Percentiles rank a stretch among this genome's conserved stretches.
phyloP scores from a whole-genome alignment of 2,329 filamentous ascomycete genomes.

The Knoxdaviesia capensis region DNA sequence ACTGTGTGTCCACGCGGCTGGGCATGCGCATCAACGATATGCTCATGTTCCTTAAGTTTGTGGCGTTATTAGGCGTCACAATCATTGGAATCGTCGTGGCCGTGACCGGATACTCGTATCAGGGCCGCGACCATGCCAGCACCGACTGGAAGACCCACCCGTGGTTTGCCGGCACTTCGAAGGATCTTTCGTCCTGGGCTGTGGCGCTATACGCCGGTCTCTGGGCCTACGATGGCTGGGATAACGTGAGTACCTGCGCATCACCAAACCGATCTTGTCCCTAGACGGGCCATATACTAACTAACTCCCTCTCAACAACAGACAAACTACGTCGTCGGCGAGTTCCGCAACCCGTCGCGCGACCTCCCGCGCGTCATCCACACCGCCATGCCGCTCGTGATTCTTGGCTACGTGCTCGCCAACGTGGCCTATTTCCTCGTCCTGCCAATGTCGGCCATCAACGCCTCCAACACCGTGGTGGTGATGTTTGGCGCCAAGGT shows the following conservation, averaged over 20 bases:
- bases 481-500: conserved; percentile 83
- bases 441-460: conserved; percentile 59
- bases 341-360: conserved; percentile 78
- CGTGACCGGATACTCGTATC: conserved; percentile 59
- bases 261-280: not conserved
- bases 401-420: conserved; percentile 72
- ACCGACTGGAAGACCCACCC: conserved; percentile 68
- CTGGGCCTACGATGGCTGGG: conserved; percentile 98
- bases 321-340: conserved; percentile 95
- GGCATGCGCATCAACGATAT: conserved; percentile 75
- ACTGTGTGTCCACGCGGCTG: conserved; percentile 76
- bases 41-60: conserved; percentile 95
- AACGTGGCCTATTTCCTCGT: conserved; percentile 93
- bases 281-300: conserved; percentile 5
- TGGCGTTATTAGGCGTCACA: conserved; percentile 72
- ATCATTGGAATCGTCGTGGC: conserved; percentile 81
- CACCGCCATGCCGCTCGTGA: conserved; percentile 88
- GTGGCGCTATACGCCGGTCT: conserved; percentile 87
- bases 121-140: conserved; percentile 42
- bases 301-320: conserved; percentile 16
- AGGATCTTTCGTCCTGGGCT: conserved; percentile 69
- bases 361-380: conserved; percentile 92
- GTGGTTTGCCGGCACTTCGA: conserved; percentile 78
- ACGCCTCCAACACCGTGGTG: conserved; percentile 83
- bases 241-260: conserved; percentile 51